A percentile compares a stretch with the other conserved stretches of the same genome.
These are phyloP conservation scores for Cladosporium oxysporum DNA, from an alignment of 2,329 filamentous ascomycete species.

Conservation along the genomic window DNA sequence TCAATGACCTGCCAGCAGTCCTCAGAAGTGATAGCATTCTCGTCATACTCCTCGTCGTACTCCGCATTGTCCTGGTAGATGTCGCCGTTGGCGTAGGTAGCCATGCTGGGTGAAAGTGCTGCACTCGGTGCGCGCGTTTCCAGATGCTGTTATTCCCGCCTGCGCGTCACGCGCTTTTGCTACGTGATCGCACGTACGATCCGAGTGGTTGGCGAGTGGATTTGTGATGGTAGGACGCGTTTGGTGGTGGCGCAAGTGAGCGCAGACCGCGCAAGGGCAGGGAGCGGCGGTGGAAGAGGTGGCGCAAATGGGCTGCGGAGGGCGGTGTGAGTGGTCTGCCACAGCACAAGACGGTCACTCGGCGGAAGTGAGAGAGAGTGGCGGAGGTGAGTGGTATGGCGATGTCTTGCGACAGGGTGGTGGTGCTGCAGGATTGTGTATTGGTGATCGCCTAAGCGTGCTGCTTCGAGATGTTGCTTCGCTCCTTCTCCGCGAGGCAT, in stretches of 20 bases:
- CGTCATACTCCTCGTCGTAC: constrained; percentile 29
- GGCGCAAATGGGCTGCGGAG: constrained; percentile 1
- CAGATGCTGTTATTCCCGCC: neutral
- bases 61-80: constrained; percentile 13
- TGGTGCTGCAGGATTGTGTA: constrained; percentile 6
- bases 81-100: constrained; percentile 20
- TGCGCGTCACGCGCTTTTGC: constrained; percentile 19
- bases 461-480: constrained; percentile 17
- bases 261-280: constrained; percentile 14
- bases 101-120: constrained; percentile 17
- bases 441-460: constrained; percentile 3
- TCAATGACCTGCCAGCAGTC: constrained; percentile 99
- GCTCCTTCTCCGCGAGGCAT: constrained; percentile 7
- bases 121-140: constrained; percentile 11
- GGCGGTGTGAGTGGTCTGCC: neutral
- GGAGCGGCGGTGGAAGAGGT: neutral
- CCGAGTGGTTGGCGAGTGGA: neutral
- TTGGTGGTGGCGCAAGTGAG: constrained; percentile 7
- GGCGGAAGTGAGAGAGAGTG: neutral
- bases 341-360: neutral
- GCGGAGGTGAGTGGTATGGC: constrained; percentile 9
- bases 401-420: constrained; percentile 2
- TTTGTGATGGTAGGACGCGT: constrained; percentile 9
- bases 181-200: constrained; percentile 3
- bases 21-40: constrained; percentile 75